phyloP scores from a whole-genome alignment of 441 rosid genomes.

The Manihot esculenta region DNA sequence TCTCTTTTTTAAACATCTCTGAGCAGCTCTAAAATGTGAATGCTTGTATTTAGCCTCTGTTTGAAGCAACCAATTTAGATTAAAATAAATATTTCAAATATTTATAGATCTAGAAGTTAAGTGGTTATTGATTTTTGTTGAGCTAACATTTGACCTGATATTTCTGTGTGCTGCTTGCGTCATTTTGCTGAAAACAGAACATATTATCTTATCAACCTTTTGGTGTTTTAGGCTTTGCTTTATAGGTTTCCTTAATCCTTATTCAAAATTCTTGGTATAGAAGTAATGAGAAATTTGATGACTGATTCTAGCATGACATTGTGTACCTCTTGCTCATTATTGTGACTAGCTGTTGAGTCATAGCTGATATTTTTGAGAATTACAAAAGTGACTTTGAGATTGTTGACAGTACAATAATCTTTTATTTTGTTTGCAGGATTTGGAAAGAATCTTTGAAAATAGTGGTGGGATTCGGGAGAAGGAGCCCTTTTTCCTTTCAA shows the following conservation, averaged over 20 bases:
- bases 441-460: constrained; percentile 58
- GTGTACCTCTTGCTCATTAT: background rate
- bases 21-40: constrained; percentile 2
- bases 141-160: background rate
- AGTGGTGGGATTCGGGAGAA: constrained; percentile 60
- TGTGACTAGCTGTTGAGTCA: background rate
- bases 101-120: background rate
- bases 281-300: background rate
- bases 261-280: background rate
- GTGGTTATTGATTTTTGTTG: background rate
- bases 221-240: background rate
- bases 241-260: background rate
- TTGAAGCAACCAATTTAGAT: background rate
- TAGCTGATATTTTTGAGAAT: background rate
- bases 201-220: background rate
- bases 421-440: constrained; percentile 46
- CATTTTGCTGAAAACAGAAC: background rate
- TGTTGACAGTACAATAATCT: background rate
- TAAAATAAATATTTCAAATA: background rate
- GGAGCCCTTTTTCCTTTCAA: constrained; percentile 66
- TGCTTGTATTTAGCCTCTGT: background rate
- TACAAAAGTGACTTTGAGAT: background rate
- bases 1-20: background rate
- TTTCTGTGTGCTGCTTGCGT: background rate
- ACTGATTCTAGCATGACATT: background rate